These are phyloP conservation scores for Mycena citricolor DNA, from an alignment of 1,284 basidiomycete species.

Conservation along the genomic window DNA sequence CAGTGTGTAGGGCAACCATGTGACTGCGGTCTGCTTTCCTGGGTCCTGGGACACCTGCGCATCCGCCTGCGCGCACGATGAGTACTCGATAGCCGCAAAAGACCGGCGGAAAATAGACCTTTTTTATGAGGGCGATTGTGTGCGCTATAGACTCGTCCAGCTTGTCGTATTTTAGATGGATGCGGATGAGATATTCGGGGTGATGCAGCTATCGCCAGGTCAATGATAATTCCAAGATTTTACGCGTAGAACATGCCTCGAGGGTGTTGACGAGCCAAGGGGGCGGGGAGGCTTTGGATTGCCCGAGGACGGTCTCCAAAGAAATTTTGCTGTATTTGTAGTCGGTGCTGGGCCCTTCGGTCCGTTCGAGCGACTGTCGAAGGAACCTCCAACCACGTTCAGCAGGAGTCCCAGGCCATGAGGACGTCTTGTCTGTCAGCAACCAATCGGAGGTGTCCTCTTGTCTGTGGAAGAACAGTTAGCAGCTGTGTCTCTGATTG, in stretches of 20 bases:
- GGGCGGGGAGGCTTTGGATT: slow-evolving; percentile 59
- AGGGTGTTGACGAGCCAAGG: slow-evolving; percentile 84
- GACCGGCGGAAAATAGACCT: slow-evolving; percentile 54
- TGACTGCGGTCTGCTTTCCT: slow-evolving; percentile 56
- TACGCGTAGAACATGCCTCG: slow-evolving; percentile 47
- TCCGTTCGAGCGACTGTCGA: slow-evolving; percentile 72
- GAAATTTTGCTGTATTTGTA: slow-evolving; percentile 75
- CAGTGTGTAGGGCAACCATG: slow-evolving; percentile 83
- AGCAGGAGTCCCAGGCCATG: slow-evolving; percentile 80
- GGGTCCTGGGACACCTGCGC: slow-evolving; percentile 54
- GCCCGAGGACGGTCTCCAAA: slow-evolving; percentile 74
- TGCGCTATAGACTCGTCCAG: slow-evolving; percentile 79
- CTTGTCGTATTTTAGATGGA: slow-evolving; percentile 74
- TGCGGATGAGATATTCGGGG: slow-evolving; percentile 76
- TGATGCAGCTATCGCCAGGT: slow-evolving; percentile 66
- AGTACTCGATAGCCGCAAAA: no score
- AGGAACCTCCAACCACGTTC: slow-evolving; percentile 90
- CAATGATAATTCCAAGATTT: no score
- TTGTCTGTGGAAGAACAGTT: slow-evolving; percentile 43
- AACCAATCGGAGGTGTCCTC: slow-evolving; percentile 77
- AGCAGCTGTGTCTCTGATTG: slow-evolving; percentile 20
- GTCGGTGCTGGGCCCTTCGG: slow-evolving; percentile 75
- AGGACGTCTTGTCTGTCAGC: slow-evolving; percentile 74
- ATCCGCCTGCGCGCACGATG: slow-evolving; percentile 47
- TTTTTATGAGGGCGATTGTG: slow-evolving; percentile 66